A percentile compares a stretch with the other conserved stretches of the same genome.
Conservation (phyloP, 2,329 filamentous ascomycete species). For the Gaeumannomyces sp. region DNA sequence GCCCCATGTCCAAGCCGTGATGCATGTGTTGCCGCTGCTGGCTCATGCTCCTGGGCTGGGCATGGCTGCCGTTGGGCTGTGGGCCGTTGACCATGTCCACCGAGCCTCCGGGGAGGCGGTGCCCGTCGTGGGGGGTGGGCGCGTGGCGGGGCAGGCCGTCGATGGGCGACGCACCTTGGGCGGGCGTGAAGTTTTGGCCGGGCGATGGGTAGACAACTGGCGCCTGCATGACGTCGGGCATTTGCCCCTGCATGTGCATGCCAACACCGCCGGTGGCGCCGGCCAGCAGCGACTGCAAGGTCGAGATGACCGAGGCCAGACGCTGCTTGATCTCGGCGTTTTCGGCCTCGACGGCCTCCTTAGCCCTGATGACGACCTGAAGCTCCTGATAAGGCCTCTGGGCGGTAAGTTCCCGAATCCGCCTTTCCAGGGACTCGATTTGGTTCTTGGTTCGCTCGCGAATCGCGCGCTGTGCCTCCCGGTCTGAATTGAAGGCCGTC, state of each 20-base stretch:
- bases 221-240: not conserved
- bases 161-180: constrained; percentile 2
- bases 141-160: constrained; percentile 17
- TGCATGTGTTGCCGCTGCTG: constrained; percentile 29
- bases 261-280: not conserved
- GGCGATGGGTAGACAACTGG: not conserved
- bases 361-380: constrained; percentile 67
- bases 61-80: not conserved
- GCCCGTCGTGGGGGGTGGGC: constrained; percentile 35
- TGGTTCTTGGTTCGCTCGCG: constrained; percentile 74
- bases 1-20: constrained; percentile 53
- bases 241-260: not conserved
- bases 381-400: constrained; percentile 82
- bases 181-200: not conserved
- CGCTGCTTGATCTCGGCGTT: constrained; percentile 71
- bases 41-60: not conserved
- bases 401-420: constrained; percentile 68
- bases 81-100: constrained; percentile 14
- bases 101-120: constrained; percentile 28
- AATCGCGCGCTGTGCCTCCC: constrained; percentile 80
- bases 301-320: constrained; percentile 57
- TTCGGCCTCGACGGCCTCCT: constrained; percentile 71
- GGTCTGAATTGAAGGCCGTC: constrained; percentile 44
- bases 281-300: constrained; percentile 53
- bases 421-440: constrained; percentile 67